Evolutionary conservation across 805 yeast species (phyloP).

Genomic region (Cyberlindnera xylosilytica): DNA sequence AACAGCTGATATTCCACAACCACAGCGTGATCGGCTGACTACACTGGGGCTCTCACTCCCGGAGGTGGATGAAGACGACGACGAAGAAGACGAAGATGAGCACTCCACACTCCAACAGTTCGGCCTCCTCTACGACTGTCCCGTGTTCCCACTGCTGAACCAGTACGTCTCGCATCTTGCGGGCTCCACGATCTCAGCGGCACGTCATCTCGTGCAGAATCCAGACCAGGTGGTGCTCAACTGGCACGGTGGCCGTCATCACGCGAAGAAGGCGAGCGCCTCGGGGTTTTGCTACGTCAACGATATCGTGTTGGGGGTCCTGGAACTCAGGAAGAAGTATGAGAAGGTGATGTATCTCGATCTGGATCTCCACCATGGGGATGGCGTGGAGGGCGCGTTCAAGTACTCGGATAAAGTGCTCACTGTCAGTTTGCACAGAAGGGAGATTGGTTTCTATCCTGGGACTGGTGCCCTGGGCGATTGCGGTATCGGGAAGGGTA

Average conservation of each 20-base stretch:
- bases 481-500: constrained; percentile 36
- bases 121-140: constrained; percentile 64
- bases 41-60: not conserved
- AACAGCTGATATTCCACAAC: constrained; percentile 1
- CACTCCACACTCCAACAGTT: constrained; percentile 27
- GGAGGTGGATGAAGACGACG: constrained; percentile 4
- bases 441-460: constrained; percentile 68
- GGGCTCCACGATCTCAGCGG: constrained; percentile 56
- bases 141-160: constrained; percentile 50
- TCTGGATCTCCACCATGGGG: constrained; percentile 77
- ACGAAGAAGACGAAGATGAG: constrained; percentile 9
- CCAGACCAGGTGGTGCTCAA: constrained; percentile 41
- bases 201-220: constrained; percentile 17
- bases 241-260: constrained; percentile 84
- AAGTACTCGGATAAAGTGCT: constrained; percentile 49
- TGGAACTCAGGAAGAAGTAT: constrained; percentile 44
- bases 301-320: constrained; percentile 60
- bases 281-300: constrained; percentile 75
- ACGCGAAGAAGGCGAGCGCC: constrained; percentile 50
- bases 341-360: constrained; percentile 58
- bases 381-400: constrained; percentile 72
- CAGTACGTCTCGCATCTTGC: constrained; percentile 48
- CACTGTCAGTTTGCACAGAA: constrained; percentile 62
- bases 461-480: constrained; percentile 55
- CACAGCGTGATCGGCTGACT: not conserved